Evolutionary conservation across 2,329 filamentous ascomycete species (phyloP).

Genomic region (Geosmithia putterillii): DNA sequence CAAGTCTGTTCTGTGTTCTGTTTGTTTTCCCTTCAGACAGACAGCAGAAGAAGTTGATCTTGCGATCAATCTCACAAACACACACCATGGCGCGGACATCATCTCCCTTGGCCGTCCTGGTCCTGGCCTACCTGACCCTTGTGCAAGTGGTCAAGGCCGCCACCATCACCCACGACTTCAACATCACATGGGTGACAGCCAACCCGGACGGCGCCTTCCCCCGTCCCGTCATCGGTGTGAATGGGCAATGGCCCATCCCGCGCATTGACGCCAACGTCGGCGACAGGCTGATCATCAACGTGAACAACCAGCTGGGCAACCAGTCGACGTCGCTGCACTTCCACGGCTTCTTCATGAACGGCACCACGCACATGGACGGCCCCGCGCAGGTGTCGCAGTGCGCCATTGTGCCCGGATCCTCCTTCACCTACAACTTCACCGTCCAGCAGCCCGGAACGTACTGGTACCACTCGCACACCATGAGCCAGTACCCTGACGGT

Average conservation of each 20-base stretch:
- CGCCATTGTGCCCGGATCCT: constrained; percentile 32
- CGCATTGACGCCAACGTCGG: constrained; percentile 49
- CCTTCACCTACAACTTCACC: constrained; percentile 42
- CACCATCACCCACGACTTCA: constrained; percentile 43
- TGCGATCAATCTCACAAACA: too few relatives aligned
- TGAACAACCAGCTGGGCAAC: constrained; percentile 41
- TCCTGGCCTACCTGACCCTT: neutral
- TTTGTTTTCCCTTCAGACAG: too few relatives aligned
- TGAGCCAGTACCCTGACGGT: constrained; percentile 46
- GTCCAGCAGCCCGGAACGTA: constrained; percentile 40
- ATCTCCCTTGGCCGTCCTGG: too few relatives aligned
- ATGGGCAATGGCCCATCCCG: constrained; percentile 64
- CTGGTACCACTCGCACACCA: constrained; percentile 48
- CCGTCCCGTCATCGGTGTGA: constrained; percentile 64
- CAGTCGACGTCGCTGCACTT: constrained; percentile 53
- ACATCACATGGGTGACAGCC: constrained; percentile 57
- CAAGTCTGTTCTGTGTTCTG: too few relatives aligned
- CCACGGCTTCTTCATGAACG: constrained; percentile 47
- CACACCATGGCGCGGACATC: too few relatives aligned
- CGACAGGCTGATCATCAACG: constrained; percentile 47
- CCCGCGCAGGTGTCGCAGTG: constrained; percentile 43
- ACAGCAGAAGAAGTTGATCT: too few relatives aligned
- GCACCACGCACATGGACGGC: constrained; percentile 42
- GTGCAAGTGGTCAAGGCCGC: neutral
- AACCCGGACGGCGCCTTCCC: constrained; percentile 57